These are phyloP conservation scores for Aspergillus ochraceus DNA, from an alignment of 2,329 filamentous ascomycete species.

Conservation along the genomic window DNA sequence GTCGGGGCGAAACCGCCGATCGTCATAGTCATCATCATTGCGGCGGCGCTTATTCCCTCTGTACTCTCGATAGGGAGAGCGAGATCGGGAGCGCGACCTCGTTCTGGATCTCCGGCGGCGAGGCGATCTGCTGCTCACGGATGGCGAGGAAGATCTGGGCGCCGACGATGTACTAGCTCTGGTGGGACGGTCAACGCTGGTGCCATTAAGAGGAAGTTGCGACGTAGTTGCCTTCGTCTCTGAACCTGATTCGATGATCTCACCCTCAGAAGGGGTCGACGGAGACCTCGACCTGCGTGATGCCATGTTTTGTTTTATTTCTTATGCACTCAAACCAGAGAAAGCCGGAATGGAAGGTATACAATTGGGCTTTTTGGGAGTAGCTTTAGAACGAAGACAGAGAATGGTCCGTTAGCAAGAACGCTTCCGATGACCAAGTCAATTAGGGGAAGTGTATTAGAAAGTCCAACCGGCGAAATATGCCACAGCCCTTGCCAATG, in stretches of 20 bases:
- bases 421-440: conserved; percentile 26
- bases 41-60: conserved; percentile 45
- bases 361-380: conserved; percentile 19
- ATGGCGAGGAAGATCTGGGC: conserved; percentile 53
- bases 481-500: conserved; percentile 27
- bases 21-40: conserved; percentile 38
- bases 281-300: conserved; percentile 50
- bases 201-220: conserved; percentile 72
- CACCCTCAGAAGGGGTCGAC: conserved; percentile 79
- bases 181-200: conserved; percentile 87
- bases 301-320: conserved; percentile 40
- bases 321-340: neutral
- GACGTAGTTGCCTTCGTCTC: conserved; percentile 81
- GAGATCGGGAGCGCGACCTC: conserved; percentile 38
- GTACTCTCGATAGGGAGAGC: conserved; percentile 43
- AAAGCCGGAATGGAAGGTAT: neutral
- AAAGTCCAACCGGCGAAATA: conserved; percentile 45
- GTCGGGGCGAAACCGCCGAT: conserved; percentile 33
- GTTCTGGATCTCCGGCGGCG: conserved; percentile 51
- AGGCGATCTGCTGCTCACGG: conserved; percentile 51
- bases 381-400: conserved; percentile 25
- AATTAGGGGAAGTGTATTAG: conserved; percentile 32
- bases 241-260: conserved; percentile 74
- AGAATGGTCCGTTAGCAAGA: conserved; percentile 38
- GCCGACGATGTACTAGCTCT: conserved; percentile 63